Evolutionary conservation across 768 basidiomycete species (phyloP).

Genomic region (Lyophyllum decastes): DNA sequence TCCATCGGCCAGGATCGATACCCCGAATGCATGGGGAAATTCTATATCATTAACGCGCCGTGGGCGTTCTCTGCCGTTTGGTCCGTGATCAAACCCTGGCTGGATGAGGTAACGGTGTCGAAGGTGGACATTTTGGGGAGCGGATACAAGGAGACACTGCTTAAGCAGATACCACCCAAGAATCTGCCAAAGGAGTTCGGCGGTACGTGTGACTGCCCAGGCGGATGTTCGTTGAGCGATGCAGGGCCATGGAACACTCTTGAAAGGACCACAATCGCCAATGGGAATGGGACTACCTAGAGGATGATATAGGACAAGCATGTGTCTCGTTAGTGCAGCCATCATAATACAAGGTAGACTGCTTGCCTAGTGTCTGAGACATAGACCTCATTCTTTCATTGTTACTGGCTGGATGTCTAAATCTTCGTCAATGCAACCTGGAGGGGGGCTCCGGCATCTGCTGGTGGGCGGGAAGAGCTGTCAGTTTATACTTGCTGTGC

Average conservation of each 20-base stretch:
- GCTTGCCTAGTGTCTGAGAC: neutral
- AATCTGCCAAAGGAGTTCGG: conserved; percentile 88
- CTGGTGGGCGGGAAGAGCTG: neutral
- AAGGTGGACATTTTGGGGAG: conserved; percentile 92
- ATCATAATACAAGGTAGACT: neutral
- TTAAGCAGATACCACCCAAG: conserved; percentile 81
- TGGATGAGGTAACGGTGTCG: conserved; percentile 91
- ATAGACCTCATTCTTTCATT: neutral
- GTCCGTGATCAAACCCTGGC: conserved; percentile 87
- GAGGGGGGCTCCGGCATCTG: neutral
- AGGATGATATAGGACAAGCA: neutral
- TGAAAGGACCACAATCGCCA: neutral
- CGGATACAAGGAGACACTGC: conserved; percentile 71
- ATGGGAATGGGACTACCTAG: neutral
- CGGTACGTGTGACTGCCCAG: conserved; percentile 74
- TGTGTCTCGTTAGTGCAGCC: neutral
- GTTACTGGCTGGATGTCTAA: neutral
- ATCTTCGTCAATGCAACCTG: neutral
- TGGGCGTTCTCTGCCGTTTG: conserved; percentile 91
- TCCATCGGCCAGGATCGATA: conserved; percentile 88
- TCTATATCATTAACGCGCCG: conserved; percentile 98
- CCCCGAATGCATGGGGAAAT: conserved; percentile 95
- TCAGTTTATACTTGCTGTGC: conserved; percentile 1
- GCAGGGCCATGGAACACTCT: conserved; percentile 83
- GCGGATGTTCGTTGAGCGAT: conserved; percentile 86